Conservation (phyloP, 257 asterid genomes). For the Pogostemon cablin region DNA sequence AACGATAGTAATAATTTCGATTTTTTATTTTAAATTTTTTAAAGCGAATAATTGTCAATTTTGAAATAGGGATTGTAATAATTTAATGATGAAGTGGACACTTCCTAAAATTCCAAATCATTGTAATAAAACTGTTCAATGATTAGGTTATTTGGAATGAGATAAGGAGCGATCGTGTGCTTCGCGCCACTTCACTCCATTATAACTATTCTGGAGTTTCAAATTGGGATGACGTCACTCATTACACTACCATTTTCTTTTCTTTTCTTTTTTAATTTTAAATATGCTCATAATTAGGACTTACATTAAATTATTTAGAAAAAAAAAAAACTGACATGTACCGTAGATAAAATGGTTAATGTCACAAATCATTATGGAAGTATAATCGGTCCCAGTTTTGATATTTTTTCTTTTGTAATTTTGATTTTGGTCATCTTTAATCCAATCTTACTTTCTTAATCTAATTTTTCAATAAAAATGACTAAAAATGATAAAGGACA, state of each 20-base stretch:
- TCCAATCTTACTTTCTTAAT: too few relatives aligned
- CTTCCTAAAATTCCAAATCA: conserved; percentile 45
- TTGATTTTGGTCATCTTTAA: too few relatives aligned
- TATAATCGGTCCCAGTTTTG: too few relatives aligned
- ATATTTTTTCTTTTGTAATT: too few relatives aligned
- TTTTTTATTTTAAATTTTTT: too few relatives aligned
- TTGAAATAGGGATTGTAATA: conserved; percentile 1
- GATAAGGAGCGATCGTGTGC: conserved; percentile 15
- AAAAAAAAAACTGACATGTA: too few relatives aligned
- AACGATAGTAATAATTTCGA: not conserved
- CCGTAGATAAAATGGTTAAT: too few relatives aligned
- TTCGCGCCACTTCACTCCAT: conserved; percentile 23
- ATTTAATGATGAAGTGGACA: conserved; percentile 39
- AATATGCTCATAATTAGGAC: too few relatives aligned
- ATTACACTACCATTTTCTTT: conserved; percentile 18
- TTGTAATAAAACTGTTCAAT: conserved; percentile 40
- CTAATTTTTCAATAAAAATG: too few relatives aligned
- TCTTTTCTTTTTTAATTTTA: not conserved
- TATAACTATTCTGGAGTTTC: conserved; percentile 19
- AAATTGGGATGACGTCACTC: conserved; percentile 28
- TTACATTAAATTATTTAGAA: too few relatives aligned
- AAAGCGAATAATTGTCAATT: conserved; percentile 26
- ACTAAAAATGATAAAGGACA: too few relatives aligned
- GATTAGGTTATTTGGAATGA: conserved; percentile 32
- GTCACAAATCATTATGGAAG: too few relatives aligned